Percentiles rank a stretch among this genome's conserved stretches.
Conservation (phyloP, 1,139 yeast species). For the Candida sp. region DNA sequence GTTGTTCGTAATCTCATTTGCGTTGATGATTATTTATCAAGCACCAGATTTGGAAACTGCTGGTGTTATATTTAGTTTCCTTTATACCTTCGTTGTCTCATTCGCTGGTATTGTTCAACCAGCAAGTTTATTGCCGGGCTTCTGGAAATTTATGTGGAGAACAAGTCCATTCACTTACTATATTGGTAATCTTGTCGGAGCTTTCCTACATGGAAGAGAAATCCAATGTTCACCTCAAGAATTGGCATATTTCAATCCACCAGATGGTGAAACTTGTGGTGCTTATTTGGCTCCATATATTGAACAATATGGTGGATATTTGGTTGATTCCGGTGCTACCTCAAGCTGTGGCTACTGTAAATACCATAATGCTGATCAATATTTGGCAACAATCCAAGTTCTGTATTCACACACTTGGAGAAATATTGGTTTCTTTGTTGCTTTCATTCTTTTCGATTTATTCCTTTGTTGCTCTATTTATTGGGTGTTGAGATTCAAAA, state of each 20-base stretch:
- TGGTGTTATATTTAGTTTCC: conserved; percentile 50
- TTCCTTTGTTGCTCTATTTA: conserved; percentile 17
- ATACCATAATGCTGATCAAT: conserved; percentile 51
- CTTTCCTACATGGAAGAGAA: conserved; percentile 51
- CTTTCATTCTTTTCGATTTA: conserved; percentile 52
- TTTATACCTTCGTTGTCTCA: conserved; percentile 50
- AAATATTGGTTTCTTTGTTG: conserved; percentile 60
- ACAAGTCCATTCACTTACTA: conserved; percentile 69
- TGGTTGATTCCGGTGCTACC: conserved; percentile 51
- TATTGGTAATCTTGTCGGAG: conserved; percentile 54
- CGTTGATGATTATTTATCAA: conserved; percentile 50
- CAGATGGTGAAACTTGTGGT: conserved; percentile 58
- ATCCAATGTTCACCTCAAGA: conserved; percentile 55
- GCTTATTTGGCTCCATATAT: conserved; percentile 36
- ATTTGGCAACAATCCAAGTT: conserved; percentile 41
- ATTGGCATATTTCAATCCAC: conserved; percentile 50
- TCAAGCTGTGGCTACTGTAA: conserved; percentile 58
- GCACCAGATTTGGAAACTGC: conserved; percentile 66
- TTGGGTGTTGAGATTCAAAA: conserved; percentile 16
- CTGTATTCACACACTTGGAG: conserved; percentile 55
- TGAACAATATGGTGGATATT: conserved; percentile 42
- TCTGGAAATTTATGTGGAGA: conserved; percentile 65
- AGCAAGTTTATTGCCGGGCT: conserved; percentile 54
- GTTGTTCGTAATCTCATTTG: conserved; percentile 50
- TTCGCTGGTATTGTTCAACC: conserved; percentile 70